Evolutionary conservation across 768 basidiomycete species (phyloP).

Genomic region (Piloderma croceum): DNA sequence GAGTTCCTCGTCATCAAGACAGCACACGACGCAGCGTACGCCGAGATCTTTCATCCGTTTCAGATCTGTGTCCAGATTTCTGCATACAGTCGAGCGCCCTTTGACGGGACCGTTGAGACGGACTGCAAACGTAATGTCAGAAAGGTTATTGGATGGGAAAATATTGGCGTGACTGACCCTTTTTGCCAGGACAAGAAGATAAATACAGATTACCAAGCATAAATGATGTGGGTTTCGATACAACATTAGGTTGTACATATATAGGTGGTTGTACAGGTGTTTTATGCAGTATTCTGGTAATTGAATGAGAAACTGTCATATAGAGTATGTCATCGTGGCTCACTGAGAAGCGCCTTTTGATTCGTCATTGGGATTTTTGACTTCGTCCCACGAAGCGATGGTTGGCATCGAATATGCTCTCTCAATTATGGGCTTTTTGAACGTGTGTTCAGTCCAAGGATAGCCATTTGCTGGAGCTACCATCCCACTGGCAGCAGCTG

Average conservation of each 20-base stretch:
- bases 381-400: no score
- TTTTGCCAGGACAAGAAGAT: slow-evolving; percentile 94
- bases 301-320: slow-evolving; percentile 8
- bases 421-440: no score
- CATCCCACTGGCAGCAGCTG: slow-evolving; percentile 8
- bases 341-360: background rate
- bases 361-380: no score
- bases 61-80: slow-evolving; percentile 76
- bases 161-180: slow-evolving; percentile 42
- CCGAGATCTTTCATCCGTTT: slow-evolving; percentile 66
- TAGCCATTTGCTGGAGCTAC: no score
- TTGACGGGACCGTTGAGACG: slow-evolving; percentile 69
- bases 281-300: slow-evolving; percentile 11
- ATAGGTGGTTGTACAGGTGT: slow-evolving; percentile 2
- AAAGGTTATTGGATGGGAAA: slow-evolving; percentile 1
- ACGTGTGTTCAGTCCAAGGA: no score
- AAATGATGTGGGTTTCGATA: slow-evolving; percentile 16
- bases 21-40: slow-evolving; percentile 81
- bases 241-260: slow-evolving; percentile 7
- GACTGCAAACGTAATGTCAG: slow-evolving; percentile 34
- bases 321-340: background rate
- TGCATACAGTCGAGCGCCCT: slow-evolving; percentile 76
- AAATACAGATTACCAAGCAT: slow-evolving; percentile 80
- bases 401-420: no score
- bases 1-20: slow-evolving; percentile 81